Evolutionary conservation across 1,284 basidiomycete species (phyloP).

Genomic region (Austroboletus niveus): DNA sequence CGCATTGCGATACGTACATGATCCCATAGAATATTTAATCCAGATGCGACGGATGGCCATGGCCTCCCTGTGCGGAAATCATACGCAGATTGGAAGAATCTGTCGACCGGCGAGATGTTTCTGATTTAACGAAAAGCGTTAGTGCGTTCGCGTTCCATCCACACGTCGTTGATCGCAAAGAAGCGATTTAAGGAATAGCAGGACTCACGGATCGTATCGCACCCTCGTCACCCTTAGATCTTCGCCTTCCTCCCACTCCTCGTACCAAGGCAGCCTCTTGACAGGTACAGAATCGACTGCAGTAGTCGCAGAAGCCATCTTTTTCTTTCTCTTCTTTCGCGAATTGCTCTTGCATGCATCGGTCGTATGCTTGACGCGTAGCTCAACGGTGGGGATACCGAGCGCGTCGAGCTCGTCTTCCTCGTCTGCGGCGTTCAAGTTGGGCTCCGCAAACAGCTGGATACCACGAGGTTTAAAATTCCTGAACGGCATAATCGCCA

Average conservation of each 20-base stretch:
- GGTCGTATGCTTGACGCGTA: conserved; percentile 52
- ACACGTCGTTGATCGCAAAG: neutral
- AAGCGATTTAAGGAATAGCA: neutral
- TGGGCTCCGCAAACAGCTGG: conserved; percentile 35
- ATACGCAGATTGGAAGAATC: conserved; percentile 51
- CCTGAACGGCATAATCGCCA: conserved; percentile 55
- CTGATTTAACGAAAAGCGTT: conserved; percentile 29
- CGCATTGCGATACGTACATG: conserved; percentile 39
- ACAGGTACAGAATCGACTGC: conserved; percentile 22
- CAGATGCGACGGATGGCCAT: conserved; percentile 46
- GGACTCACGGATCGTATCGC: conserved; percentile 44
- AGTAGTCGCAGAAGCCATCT: conserved; percentile 36
- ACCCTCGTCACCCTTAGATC: conserved; percentile 33
- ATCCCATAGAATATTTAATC: conserved; percentile 56
- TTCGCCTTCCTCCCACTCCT: conserved; percentile 63
- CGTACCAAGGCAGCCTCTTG: conserved; percentile 52
- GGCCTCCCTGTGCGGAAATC: conserved; percentile 55
- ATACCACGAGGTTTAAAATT: conserved; percentile 63
- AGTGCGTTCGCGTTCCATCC: no score
- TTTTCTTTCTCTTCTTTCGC: conserved; percentile 38
- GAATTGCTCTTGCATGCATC: conserved; percentile 46
- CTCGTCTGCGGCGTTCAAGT: conserved; percentile 29
- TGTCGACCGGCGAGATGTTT: conserved; percentile 43
- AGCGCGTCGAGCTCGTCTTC: conserved; percentile 57
- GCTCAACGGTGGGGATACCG: conserved; percentile 61